Percentiles rank a stretch among this genome's conserved stretches.
phyloP scores from a whole-genome alignment of 2,329 filamentous ascomycete species.

The Scorias spongiosa region DNA sequence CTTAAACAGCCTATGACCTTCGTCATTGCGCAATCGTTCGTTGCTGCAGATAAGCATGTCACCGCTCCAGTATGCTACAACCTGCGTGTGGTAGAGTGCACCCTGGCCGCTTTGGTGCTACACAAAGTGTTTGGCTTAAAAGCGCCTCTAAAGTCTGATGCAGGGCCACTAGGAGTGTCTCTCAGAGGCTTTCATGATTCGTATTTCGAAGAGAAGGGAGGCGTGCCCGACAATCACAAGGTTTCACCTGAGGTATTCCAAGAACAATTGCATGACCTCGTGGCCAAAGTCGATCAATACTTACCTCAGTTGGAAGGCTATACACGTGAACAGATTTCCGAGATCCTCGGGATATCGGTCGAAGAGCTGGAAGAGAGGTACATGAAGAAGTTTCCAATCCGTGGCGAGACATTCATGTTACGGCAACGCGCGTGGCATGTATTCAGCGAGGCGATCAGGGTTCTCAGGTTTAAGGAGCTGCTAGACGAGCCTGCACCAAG shows the following conservation, averaged over 20 bases:
- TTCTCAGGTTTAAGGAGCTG: slow-evolving; percentile 66
- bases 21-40: slow-evolving; percentile 85
- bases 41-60: slow-evolving; percentile 86
- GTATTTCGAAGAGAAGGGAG: slow-evolving; percentile 48
- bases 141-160: slow-evolving; percentile 52
- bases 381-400: slow-evolving; percentile 77
- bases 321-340: slow-evolving; percentile 69
- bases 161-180: slow-evolving; percentile 66
- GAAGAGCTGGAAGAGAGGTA: slow-evolving; percentile 60
- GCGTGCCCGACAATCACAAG: slow-evolving; percentile 32
- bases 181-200: slow-evolving; percentile 76
- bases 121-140: slow-evolving; percentile 45
- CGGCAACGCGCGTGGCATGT: slow-evolving; percentile 81
- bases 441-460: slow-evolving; percentile 74
- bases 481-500: slow-evolving; percentile 36
- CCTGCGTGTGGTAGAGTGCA: slow-evolving; percentile 88
- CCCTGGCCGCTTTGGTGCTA: slow-evolving; percentile 59
- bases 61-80: slow-evolving; percentile 94
- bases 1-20: slow-evolving; percentile 76
- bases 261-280: slow-evolving; percentile 57
- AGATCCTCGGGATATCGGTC: slow-evolving; percentile 52
- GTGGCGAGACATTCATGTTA: slow-evolving; percentile 74
- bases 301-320: slow-evolving; percentile 71
- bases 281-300: slow-evolving; percentile 53
- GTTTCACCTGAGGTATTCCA: slow-evolving; percentile 29